A percentile compares a stretch with the other conserved stretches of the same genome.
Evolutionary conservation across 371 early-diverging fungal species (phyloP).

Genomic region (Saksenaea oblongispora): DNA sequence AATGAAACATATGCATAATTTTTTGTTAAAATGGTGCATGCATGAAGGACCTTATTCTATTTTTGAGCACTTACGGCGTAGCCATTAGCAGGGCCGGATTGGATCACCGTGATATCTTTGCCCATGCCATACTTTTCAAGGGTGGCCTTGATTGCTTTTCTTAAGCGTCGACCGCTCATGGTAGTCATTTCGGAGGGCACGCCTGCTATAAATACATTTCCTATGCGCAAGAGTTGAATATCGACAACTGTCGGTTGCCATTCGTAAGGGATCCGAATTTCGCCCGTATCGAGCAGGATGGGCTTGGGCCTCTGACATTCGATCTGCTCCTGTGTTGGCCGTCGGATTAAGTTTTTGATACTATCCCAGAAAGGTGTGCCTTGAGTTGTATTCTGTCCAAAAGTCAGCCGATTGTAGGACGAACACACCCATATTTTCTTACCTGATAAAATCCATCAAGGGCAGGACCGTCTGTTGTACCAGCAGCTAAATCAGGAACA

Average conservation of each 20-base stretch:
- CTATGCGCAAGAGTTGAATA: conserved; percentile 53
- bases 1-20: conserved; percentile 21
- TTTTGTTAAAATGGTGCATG: neutral
- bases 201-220: conserved; percentile 60
- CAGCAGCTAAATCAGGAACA: conserved; percentile 46
- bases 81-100: conserved; percentile 59
- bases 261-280: conserved; percentile 45
- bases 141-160: conserved; percentile 43
- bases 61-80: conserved; percentile 36
- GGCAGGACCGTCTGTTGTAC: conserved; percentile 68
- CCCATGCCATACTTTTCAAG: conserved; percentile 37
- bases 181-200: conserved; percentile 68
- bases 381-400: conserved; percentile 36
- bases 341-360: conserved; percentile 41
- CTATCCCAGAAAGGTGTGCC: conserved; percentile 52
- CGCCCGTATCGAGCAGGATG: conserved; percentile 65
- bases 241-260: conserved; percentile 64
- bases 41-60: neutral
- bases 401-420: neutral
- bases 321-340: conserved; percentile 38
- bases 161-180: conserved; percentile 65
- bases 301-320: conserved; percentile 68
- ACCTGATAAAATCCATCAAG: conserved; percentile 46
- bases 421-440: neutral
- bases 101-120: conserved; percentile 48